These are phyloP conservation scores for Cryphonectria naterciae DNA, from an alignment of 2,329 filamentous ascomycete species.

Conservation along the genomic window DNA sequence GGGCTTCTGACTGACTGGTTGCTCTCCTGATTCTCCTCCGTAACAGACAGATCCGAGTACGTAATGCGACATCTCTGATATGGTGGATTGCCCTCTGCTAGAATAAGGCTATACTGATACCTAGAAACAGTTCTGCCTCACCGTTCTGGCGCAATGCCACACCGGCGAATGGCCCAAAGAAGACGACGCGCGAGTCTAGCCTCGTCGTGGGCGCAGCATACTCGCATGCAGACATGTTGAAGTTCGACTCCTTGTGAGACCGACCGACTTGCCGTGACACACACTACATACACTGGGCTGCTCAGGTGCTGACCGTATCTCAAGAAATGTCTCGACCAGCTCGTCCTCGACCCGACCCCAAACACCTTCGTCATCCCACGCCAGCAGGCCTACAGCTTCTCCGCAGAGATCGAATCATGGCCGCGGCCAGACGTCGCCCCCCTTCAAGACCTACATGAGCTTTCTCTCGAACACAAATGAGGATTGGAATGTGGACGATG, in stretches of 20 bases:
- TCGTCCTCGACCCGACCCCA: slow-evolving; percentile 68
- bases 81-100: neutral
- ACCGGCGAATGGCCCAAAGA: slow-evolving; percentile 46
- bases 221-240: slow-evolving; percentile 93
- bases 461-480: slow-evolving; percentile 82
- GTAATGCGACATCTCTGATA: slow-evolving; percentile 38
- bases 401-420: slow-evolving; percentile 47
- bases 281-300: neutral
- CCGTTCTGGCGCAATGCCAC: slow-evolving; percentile 79
- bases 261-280: neutral
- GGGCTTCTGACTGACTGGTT: slow-evolving; percentile 39
- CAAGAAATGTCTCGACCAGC: slow-evolving; percentile 35
- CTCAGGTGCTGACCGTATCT: slow-evolving; percentile 31
- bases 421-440: slow-evolving; percentile 63
- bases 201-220: slow-evolving; percentile 93
- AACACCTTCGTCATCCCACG: slow-evolving; percentile 71
- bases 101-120: slow-evolving; percentile 36
- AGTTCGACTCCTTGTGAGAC: slow-evolving; percentile 77
- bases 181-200: slow-evolving; percentile 62
- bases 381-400: slow-evolving; percentile 45
- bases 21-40: slow-evolving; percentile 25
- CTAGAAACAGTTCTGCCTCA: slow-evolving; percentile 70
- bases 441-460: slow-evolving; percentile 76
- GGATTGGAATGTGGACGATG: slow-evolving; percentile 77
- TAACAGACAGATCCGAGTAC: slow-evolving; percentile 66